Conservation (phyloP, 169 alveolate genomes). For the Eimeria necatrix region DNA sequence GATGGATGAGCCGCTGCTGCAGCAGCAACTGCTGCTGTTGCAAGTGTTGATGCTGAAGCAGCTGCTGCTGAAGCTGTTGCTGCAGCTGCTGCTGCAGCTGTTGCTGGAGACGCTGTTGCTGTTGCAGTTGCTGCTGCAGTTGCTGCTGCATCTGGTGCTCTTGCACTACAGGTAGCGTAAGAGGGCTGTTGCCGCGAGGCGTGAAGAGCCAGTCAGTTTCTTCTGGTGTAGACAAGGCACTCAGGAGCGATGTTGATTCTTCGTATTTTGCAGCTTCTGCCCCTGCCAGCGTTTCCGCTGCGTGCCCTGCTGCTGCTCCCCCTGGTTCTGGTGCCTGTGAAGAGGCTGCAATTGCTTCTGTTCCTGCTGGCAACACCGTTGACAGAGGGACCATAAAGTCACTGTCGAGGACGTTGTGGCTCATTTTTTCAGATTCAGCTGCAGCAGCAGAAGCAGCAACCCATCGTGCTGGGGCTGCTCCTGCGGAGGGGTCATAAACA, state of each 20-base stretch:
- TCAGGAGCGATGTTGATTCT: neutral
- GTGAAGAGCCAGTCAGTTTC: neutral
- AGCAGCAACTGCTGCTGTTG: neutral
- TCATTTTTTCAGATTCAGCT: neutral
- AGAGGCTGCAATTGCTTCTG: neutral
- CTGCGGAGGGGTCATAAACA: no score
- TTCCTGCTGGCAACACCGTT: neutral
- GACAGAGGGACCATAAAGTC: neutral
- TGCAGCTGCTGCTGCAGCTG: neutral
- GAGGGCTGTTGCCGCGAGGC: neutral
- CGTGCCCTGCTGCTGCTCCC: conserved; percentile 1
- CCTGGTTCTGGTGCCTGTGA: neutral
- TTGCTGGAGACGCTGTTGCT: neutral
- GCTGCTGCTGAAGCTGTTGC: neutral
- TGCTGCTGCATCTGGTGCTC: conserved; percentile 24
- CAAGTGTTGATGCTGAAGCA: neutral
- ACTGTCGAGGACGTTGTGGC: neutral
- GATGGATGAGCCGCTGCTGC: neutral
- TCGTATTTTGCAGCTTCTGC: neutral
- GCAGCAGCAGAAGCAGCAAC: neutral
- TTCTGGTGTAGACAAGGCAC: conserved; percentile 11
- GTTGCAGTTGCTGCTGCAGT: neutral
- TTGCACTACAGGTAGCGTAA: neutral
- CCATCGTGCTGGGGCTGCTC: neutral
- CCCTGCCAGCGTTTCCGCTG: neutral